Evolutionary conservation across 1,284 basidiomycete species (phyloP).

Genomic region (Sanghuangporus weigelae): DNA sequence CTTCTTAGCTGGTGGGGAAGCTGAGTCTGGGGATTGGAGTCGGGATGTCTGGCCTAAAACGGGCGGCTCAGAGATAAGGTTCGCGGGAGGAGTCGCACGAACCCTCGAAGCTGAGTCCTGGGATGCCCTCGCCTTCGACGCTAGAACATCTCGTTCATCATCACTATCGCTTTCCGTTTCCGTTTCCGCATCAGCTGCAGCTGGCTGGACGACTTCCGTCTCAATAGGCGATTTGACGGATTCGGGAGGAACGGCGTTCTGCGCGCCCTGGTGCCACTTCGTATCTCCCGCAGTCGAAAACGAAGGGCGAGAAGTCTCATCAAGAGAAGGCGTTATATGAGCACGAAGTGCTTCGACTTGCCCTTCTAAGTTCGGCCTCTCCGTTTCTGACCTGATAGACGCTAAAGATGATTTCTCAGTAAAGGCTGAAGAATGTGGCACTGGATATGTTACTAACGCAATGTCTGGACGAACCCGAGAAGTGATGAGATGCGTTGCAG

Average conservation of each 20-base stretch:
- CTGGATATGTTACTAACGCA: constrained; percentile 43
- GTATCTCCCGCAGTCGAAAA: background rate
- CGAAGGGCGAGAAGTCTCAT: constrained; percentile 9
- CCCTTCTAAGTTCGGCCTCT: constrained; percentile 20
- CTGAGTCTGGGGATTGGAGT: constrained; percentile 4
- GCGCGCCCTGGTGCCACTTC: background rate
- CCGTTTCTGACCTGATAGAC: constrained; percentile 24
- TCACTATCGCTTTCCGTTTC: constrained; percentile 20
- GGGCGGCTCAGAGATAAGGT: background rate
- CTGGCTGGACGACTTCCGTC: background rate
- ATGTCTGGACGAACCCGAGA: constrained; percentile 55
- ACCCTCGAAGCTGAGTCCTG: background rate
- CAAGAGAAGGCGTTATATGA: background rate
- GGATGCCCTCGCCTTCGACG: background rate
- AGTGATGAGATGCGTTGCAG: constrained; percentile 64
- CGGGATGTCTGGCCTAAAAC: background rate
- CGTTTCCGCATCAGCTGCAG: constrained; percentile 1
- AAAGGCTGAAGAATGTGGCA: background rate
- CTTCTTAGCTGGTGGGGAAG: constrained; percentile 10
- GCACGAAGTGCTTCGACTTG: constrained; percentile 5
- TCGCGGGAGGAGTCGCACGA: background rate
- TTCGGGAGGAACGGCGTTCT: constrained; percentile 18
- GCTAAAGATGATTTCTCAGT: constrained; percentile 23
- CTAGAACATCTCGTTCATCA: constrained; percentile 9
- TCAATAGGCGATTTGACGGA: constrained; percentile 1